These are phyloP conservation scores for Epicoccum sorghinum DNA, from an alignment of 2,329 filamentous ascomycete species.

Conservation along the genomic window DNA sequence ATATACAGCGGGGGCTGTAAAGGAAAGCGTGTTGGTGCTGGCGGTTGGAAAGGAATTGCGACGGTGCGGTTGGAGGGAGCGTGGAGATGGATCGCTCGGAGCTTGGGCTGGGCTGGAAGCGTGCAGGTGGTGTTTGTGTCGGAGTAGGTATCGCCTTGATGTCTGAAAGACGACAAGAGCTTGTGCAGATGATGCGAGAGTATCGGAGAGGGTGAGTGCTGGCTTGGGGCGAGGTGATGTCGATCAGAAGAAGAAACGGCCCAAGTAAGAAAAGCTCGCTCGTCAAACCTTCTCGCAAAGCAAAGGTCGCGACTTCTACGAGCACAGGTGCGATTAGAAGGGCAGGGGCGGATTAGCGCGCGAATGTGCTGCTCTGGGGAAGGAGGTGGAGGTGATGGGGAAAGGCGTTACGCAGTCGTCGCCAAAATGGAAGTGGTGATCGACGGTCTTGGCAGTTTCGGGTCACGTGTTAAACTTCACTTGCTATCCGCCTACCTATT, in stretches of 20 bases:
- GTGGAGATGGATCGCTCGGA: conserved; percentile 43
- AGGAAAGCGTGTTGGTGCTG: conserved; percentile 91
- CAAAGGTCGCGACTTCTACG: conserved; percentile 29
- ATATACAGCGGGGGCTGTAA: conserved; percentile 76
- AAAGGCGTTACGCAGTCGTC: conserved; percentile 25
- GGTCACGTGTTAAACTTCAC: conserved; percentile 22
- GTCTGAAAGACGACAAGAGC: conserved; percentile 37
- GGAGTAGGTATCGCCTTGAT: conserved; percentile 33
- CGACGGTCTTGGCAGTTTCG: conserved; percentile 28
- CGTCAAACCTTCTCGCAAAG: conserved; percentile 47
- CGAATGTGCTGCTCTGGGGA: conserved; percentile 18
- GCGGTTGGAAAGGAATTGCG: conserved; percentile 39
- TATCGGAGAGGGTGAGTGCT: conserved; percentile 36
- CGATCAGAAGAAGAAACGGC: conserved; percentile 40
- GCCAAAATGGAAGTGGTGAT: conserved; percentile 31
- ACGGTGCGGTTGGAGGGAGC: conserved; percentile 34
- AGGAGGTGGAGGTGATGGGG: conserved; percentile 27
- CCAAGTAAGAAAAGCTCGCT: conserved; percentile 48
- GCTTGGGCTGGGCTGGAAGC: conserved; percentile 41
- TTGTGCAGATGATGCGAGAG: conserved; percentile 39
- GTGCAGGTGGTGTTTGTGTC: conserved; percentile 41
- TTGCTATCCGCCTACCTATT: background rate
- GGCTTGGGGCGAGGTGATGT: conserved; percentile 35
- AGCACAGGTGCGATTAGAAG: conserved; percentile 22
- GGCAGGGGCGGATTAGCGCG: conserved; percentile 19